A percentile compares a stretch with the other conserved stretches of the same genome.
Conservation (phyloP, 768 basidiomycete genomes). For the Lactifluus subvellereus region DNA sequence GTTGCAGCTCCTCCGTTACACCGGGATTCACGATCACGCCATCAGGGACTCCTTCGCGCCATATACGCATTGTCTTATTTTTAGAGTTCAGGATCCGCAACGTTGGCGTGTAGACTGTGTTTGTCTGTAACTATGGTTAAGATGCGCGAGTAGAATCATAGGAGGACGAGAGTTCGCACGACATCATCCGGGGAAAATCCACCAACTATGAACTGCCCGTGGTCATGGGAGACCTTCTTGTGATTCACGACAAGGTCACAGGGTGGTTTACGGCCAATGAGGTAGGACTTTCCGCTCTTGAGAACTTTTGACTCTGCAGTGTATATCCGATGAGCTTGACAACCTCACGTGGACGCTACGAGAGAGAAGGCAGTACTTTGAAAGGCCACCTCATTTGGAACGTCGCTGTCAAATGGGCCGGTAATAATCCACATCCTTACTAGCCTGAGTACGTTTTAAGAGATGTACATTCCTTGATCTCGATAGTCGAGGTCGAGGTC, state of each 20-base stretch:
- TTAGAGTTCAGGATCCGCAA: constrained; percentile 45
- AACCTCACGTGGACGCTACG: background rate
- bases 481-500: background rate
- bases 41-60: constrained; percentile 32
- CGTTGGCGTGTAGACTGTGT: constrained; percentile 44
- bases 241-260: constrained; percentile 44
- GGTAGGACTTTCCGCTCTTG: constrained; percentile 50
- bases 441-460: background rate
- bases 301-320: constrained; percentile 50
- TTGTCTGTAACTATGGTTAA: constrained; percentile 34
- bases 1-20: constrained; percentile 40
- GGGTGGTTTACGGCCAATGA: constrained; percentile 50
- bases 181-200: constrained; percentile 46
- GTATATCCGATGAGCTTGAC: background rate
- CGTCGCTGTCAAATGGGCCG: constrained; percentile 49
- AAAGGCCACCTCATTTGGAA: constrained; percentile 32
- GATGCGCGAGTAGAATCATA: background rate
- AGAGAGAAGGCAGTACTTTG: constrained; percentile 35
- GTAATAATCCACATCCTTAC: constrained; percentile 47
- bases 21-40: constrained; percentile 34
- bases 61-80: constrained; percentile 42
- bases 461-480: background rate
- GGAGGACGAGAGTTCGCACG: constrained; percentile 38
- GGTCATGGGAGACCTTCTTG: constrained; percentile 60
- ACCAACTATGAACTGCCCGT: constrained; percentile 54